A percentile compares a stretch with the other conserved stretches of the same genome.
phyloP scores from a whole-genome alignment of 148 eudicot genomes.

The Dysphania ambrosioides region DNA sequence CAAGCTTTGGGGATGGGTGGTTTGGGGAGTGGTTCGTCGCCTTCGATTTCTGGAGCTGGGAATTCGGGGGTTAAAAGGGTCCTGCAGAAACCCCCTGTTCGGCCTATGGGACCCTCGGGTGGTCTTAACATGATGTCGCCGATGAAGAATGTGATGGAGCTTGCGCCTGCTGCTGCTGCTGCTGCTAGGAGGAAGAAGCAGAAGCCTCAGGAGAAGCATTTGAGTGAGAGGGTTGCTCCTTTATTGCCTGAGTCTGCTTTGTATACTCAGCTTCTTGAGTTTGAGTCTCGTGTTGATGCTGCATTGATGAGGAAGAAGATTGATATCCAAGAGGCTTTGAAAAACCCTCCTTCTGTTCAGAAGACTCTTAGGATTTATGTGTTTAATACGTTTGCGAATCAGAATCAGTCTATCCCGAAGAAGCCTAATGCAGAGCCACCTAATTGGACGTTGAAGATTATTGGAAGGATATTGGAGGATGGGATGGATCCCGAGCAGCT shows the following conservation, averaged over 20 bases:
- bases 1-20: conserved; percentile 48
- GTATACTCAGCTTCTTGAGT: conserved; percentile 91
- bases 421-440: conserved; percentile 83
- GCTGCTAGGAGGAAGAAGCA: conserved; percentile 80
- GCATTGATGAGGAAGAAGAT: conserved; percentile 76
- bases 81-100: conserved; percentile 69
- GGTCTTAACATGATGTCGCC: conserved; percentile 46
- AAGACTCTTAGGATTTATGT: conserved; percentile 89
- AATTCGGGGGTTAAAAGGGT: conserved; percentile 43
- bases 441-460: conserved; percentile 83
- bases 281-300: conserved; percentile 90
- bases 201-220: conserved; percentile 73
- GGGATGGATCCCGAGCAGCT: conserved; percentile 82
- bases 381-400: conserved; percentile 83
- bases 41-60: conserved; percentile 32
- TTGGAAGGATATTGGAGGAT: conserved; percentile 90
- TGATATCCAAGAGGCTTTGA: conserved; percentile 89
- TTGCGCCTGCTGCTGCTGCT: conserved; percentile 67
- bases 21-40: conserved; percentile 34
- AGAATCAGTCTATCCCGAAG: conserved; percentile 52
- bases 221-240: conserved; percentile 69
- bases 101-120: conserved; percentile 54
- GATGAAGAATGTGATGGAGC: conserved; percentile 61
- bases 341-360: conserved; percentile 74
- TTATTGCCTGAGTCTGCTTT: conserved; percentile 89